phyloP scores from a whole-genome alignment of 495 filamentous ascomycete genomes.

The Neurospora sp. region DNA sequence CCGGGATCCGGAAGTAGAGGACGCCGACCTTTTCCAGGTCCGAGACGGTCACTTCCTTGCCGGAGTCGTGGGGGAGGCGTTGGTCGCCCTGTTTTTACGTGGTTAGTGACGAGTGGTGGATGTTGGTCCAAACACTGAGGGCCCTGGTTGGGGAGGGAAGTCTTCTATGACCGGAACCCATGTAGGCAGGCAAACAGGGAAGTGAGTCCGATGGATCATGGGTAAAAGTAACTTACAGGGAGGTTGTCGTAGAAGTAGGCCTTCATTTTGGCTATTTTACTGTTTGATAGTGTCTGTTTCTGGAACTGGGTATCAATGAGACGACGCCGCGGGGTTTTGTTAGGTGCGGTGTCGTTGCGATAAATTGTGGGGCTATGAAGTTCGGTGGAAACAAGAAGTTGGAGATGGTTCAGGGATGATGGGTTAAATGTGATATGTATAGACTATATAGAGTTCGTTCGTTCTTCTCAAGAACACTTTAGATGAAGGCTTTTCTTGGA shows the following conservation, averaged over 20 bases:
- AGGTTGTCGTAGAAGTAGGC: conserved; percentile 78
- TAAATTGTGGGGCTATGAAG: neutral
- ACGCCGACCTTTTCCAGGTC: conserved; percentile 70
- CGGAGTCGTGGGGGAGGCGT: conserved; percentile 80
- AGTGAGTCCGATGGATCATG: neutral
- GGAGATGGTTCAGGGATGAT: neutral
- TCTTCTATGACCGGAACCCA: conserved; percentile 6
- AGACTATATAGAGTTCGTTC: neutral
- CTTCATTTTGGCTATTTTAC: conserved; percentile 46
- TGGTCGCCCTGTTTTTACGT: conserved; percentile 65
- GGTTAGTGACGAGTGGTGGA: neutral
- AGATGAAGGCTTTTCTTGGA: neutral
- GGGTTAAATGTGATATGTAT: neutral
- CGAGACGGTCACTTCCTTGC: conserved; percentile 45
- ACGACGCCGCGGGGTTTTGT: neutral
- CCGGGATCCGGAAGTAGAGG: conserved; percentile 58
- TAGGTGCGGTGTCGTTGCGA: neutral
- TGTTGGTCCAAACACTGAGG: neutral
- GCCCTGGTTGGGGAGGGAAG: neutral
- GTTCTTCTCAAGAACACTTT: neutral
- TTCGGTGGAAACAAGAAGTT: neutral
- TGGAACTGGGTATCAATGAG: neutral
- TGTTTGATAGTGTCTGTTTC: neutral
- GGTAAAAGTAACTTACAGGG: conserved; percentile 43
- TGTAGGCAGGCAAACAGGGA: neutral